These are phyloP conservation scores for Laetiporus sulphureus DNA, from an alignment of 1,284 basidiomycete species.

Conservation along the genomic window DNA sequence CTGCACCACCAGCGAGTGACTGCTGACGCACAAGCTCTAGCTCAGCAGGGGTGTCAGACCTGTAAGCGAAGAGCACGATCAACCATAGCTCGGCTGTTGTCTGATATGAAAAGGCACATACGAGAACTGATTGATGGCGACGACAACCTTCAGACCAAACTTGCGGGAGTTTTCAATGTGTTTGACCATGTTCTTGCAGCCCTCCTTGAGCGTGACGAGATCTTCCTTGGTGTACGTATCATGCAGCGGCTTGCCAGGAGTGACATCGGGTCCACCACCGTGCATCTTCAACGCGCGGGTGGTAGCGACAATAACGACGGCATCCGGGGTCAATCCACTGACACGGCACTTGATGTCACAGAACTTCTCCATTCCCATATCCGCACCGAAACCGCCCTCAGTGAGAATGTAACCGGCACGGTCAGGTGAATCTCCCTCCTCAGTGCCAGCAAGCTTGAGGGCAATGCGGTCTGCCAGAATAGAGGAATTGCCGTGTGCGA, in stretches of 20 bases:
- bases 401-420: constrained; percentile 94
- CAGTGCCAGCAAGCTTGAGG: constrained; percentile 95
- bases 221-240: constrained; percentile 95
- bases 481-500: constrained; percentile 98
- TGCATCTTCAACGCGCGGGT: constrained; percentile 99
- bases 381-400: constrained; percentile 97
- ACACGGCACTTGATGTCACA: constrained; percentile 99
- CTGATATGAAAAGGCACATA: constrained; percentile 34
- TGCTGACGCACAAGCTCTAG: constrained; percentile 80
- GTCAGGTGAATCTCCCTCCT: constrained; percentile 79
- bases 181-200: constrained; percentile 89
- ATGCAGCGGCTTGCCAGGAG: constrained; percentile 91
- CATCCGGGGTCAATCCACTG: constrained; percentile 90
- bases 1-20: constrained; percentile 83
- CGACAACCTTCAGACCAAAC: constrained; percentile 95
- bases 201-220: constrained; percentile 84
- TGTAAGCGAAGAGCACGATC: constrained; percentile 24
- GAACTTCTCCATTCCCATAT: constrained; percentile 99
- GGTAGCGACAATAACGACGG: constrained; percentile 93
- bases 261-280: constrained; percentile 95
- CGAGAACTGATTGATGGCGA: constrained; percentile 95
- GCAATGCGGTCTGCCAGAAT: constrained; percentile 96
- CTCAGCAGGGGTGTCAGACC: constrained; percentile 88
- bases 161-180: constrained; percentile 96
- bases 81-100: constrained; percentile 4